Conservation (phyloP, 2,329 filamentous ascomycete genomes). For the Rutstroemia sp. region DNA sequence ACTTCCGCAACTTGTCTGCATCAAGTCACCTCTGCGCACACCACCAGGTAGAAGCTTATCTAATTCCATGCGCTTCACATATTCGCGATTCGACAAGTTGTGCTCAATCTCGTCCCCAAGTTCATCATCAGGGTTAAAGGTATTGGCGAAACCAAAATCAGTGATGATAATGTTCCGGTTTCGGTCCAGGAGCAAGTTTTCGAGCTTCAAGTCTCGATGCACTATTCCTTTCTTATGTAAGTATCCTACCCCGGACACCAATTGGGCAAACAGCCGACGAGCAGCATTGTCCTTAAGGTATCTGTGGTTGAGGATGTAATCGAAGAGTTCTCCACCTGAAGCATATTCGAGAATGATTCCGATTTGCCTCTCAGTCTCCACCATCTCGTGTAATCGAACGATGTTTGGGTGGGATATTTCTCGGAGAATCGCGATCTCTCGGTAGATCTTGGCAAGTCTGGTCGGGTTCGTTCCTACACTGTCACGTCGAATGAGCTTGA, state of each 20-base stretch:
- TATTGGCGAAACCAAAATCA: constrained; percentile 98
- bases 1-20: constrained; percentile 98
- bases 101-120: constrained; percentile 85
- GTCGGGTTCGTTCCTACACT: constrained; percentile 81
- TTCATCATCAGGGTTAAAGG: constrained; percentile 84
- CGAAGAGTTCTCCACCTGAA: constrained; percentile 93
- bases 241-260: constrained; percentile 94
- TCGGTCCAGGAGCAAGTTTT: constrained; percentile 89
- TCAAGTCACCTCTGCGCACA: constrained; percentile 80
- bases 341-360: constrained; percentile 98
- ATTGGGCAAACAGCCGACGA: constrained; percentile 84
- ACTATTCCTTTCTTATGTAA: constrained; percentile 98
- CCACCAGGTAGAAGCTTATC: constrained; percentile 72
- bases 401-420: constrained; percentile 94
- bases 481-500: constrained; percentile 94
- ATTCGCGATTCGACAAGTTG: constrained; percentile 79
- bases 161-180: constrained; percentile 99
- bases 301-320: constrained; percentile 94
- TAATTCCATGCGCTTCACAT: constrained; percentile 77
- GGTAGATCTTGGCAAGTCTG: constrained; percentile 91
- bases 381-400: constrained; percentile 94
- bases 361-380: constrained; percentile 93
- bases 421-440: constrained; percentile 85
- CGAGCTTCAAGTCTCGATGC: constrained; percentile 91
- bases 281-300: constrained; percentile 93